These are phyloP conservation scores for Calonectria pauciramosa DNA, from an alignment of 2,329 filamentous ascomycete species.

Conservation along the genomic window DNA sequence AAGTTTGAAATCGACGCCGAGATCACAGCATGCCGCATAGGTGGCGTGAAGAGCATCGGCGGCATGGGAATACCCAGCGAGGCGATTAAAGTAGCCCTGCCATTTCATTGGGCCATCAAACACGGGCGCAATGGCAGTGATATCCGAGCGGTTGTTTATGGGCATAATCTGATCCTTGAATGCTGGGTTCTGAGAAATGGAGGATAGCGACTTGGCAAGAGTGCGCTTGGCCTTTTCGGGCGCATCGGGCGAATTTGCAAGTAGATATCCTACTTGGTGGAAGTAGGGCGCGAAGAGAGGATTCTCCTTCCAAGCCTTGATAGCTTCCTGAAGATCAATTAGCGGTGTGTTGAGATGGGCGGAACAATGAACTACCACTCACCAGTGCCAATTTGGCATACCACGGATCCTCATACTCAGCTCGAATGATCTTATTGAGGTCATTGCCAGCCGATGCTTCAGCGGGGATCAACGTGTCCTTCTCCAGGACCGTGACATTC, in stretches of 20 bases:
- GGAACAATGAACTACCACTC: background rate
- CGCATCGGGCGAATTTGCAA: slow-evolving; percentile 61
- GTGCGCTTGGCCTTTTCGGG: slow-evolving; percentile 61
- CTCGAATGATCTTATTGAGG: slow-evolving; percentile 72
- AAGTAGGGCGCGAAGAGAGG: slow-evolving; percentile 67
- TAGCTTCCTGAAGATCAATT: slow-evolving; percentile 54
- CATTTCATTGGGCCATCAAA: slow-evolving; percentile 64
- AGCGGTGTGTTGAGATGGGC: background rate
- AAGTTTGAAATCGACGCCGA: slow-evolving; percentile 56
- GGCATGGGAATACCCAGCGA: slow-evolving; percentile 69
- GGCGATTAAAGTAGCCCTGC: slow-evolving; percentile 70
- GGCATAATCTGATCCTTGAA: slow-evolving; percentile 55
- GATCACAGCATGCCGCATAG: slow-evolving; percentile 55
- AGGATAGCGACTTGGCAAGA: slow-evolving; percentile 50
- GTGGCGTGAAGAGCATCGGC: slow-evolving; percentile 63
- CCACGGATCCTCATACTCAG: slow-evolving; percentile 69
- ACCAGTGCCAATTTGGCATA: slow-evolving; percentile 65
- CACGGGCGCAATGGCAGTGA: slow-evolving; percentile 57
- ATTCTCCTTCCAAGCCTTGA: slow-evolving; percentile 60
- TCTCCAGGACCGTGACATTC: slow-evolving; percentile 53
- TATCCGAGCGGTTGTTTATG: slow-evolving; percentile 55
- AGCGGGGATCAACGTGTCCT: slow-evolving; percentile 4
- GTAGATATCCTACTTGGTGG: slow-evolving; percentile 55
- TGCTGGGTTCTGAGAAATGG: slow-evolving; percentile 53
- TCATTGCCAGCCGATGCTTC: slow-evolving; percentile 66